Percentiles rank a stretch among this genome's conserved stretches.
phyloP scores from a whole-genome alignment of 2,329 filamentous ascomycete species.

The Samsoniella hepiali region DNA sequence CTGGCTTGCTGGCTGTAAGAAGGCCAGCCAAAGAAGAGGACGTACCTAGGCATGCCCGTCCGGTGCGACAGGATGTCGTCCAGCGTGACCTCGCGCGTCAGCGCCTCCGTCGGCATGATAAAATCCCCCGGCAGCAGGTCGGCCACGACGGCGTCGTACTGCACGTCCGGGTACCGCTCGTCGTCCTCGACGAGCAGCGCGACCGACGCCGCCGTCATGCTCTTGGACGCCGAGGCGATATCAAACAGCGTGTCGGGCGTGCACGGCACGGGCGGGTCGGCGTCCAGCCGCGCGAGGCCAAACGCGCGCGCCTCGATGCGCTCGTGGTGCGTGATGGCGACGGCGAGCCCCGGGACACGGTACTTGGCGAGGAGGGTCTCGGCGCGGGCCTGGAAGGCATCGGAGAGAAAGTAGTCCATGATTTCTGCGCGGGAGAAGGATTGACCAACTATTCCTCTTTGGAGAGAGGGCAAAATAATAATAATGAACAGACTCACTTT shows the following conservation, averaged over 20 bases:
- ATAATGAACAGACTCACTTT: too few species aligned
- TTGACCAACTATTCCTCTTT: background rate
- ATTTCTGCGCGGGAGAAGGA: background rate
- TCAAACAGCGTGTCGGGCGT: slow-evolving; percentile 29
- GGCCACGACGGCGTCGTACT: slow-evolving; percentile 26
- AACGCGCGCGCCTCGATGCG: slow-evolving; percentile 25
- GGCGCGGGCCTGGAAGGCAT: slow-evolving; percentile 11
- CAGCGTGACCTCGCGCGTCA: slow-evolving; percentile 24
- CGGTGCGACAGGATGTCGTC: slow-evolving; percentile 27
- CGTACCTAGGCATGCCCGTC: slow-evolving; percentile 27
- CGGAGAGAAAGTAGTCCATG: slow-evolving; percentile 16
- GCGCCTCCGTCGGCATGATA: slow-evolving; percentile 24
- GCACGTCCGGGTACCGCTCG: slow-evolving; percentile 24
- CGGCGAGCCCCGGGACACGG: slow-evolving; percentile 26
- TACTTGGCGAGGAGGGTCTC: slow-evolving; percentile 18
- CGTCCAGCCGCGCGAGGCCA: slow-evolving; percentile 23
- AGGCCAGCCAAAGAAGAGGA: background rate
- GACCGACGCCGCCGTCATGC: slow-evolving; percentile 27
- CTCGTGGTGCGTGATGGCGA: slow-evolving; percentile 21
- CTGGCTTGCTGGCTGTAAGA: too few species aligned
- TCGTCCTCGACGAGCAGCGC: slow-evolving; percentile 26
- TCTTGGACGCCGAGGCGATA: slow-evolving; percentile 28
- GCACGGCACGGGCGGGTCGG: slow-evolving; percentile 16
- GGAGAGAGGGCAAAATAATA: background rate
- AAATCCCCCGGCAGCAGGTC: slow-evolving; percentile 28